These are phyloP conservation scores for Capsicum chinense DNA, from an alignment of 257 asterid genomes.

Conservation along the genomic window DNA sequence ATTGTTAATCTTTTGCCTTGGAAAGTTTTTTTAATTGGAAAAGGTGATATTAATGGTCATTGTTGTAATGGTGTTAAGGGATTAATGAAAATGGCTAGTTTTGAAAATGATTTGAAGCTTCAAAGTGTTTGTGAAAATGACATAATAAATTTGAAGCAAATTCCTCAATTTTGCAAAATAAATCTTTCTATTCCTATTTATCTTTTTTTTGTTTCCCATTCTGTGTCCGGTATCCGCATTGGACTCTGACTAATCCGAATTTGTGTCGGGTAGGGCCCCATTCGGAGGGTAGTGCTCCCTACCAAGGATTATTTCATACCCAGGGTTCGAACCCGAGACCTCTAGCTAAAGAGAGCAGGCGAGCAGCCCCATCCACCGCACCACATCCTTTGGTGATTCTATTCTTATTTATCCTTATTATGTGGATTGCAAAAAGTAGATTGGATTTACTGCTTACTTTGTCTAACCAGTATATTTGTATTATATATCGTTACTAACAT, in stretches of 20 bases:
- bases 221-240: neutral
- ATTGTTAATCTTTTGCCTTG: slow-evolving; percentile 30
- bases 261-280: too few relatives aligned
- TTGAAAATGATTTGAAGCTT: neutral
- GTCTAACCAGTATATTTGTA: too few relatives aligned
- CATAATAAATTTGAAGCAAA: neutral
- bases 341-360: too few relatives aligned
- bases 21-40: slow-evolving; percentile 22
- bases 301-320: too few relatives aligned
- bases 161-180: slow-evolving; percentile 17
- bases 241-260: neutral
- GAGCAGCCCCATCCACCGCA: too few relatives aligned
- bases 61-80: slow-evolving; percentile 31
- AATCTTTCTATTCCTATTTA: slow-evolving; percentile 8
- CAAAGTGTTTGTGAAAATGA: neutral
- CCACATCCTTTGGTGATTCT: too few relatives aligned
- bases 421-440: too few relatives aligned
- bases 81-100: neutral
- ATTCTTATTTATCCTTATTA: too few relatives aligned
- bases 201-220: neutral
- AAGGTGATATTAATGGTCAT: neutral
- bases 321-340: too few relatives aligned
- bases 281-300: too few relatives aligned
- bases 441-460: too few relatives aligned
- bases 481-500: too few relatives aligned